Percentiles rank a stretch among this genome's conserved stretches.
Evolutionary conservation across 305 asterid genomes (phyloP).

Genomic region (Rubia occidens): DNA sequence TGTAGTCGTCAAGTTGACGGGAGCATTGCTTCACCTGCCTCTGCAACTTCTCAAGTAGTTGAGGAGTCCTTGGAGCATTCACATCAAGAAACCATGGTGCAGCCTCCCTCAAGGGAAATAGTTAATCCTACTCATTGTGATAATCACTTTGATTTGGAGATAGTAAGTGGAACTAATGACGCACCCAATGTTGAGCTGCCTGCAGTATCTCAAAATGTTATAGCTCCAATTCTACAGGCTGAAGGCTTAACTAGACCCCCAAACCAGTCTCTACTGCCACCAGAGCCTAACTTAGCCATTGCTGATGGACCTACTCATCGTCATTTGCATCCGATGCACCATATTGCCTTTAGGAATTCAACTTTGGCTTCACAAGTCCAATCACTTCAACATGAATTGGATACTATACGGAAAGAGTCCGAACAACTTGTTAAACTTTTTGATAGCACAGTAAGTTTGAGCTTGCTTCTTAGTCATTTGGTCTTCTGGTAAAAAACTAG

Average conservation of each 20-base stretch:
- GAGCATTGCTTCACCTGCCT: conserved; percentile 24
- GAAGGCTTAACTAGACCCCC: conserved; percentile 24
- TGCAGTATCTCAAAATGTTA: conserved; percentile 25
- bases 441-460: conserved; percentile 34
- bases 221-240: conserved; percentile 21
- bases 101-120: conserved; percentile 16
- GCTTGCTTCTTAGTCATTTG: neutral
- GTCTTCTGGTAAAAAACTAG: conserved; percentile 1
- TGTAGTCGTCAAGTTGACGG: conserved; percentile 17
- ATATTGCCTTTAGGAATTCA: conserved; percentile 23
- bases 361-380: conserved; percentile 19
- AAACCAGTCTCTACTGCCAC: conserved; percentile 29
- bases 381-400: conserved; percentile 46
- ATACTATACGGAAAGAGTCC: conserved; percentile 30
- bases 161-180: conserved; percentile 18
- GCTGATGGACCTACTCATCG: conserved; percentile 26
- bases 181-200: conserved; percentile 23
- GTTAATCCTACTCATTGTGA: conserved; percentile 7
- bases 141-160: conserved; percentile 22
- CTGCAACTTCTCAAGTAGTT: conserved; percentile 19
- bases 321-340: conserved; percentile 25
- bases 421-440: conserved; percentile 31
- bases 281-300: conserved; percentile 21
- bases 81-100: conserved; percentile 27
- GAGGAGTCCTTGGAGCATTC: conserved; percentile 18